Evolutionary conservation across 495 filamentous ascomycete genomes (phyloP), one percentile per base, ranked within the genome.

Genomic region (Extremus antarcticus): DNA sequence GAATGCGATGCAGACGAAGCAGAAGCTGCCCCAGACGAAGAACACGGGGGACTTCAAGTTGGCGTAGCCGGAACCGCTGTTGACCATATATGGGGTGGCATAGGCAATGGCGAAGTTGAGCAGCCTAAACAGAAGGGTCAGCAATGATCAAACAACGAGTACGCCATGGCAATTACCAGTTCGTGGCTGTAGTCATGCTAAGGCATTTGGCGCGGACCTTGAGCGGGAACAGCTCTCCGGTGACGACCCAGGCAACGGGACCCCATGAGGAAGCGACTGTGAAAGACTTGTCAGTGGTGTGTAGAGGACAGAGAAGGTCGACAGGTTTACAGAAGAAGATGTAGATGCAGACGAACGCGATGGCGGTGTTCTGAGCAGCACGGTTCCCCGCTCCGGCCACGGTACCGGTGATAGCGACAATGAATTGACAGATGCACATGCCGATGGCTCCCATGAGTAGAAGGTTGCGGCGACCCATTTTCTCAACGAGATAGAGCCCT

Each of bases 341-440:
- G 77, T 88, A 90, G 73, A 90, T 82, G 66, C 82, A 83, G 55
- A 87, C 82, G 69, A 89, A 89, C 25, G 86, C 78, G 39, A 89
- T 83, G 77, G 66, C 74, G 8, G 77, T 71, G 22, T 68, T 66
- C 52, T 77, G 73, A 3, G 74, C 74, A 19, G 57, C 50, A 7
- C 60, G 50, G 56, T 81, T 73, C 39, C 57, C 62, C 10, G 61
- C 53, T 3, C 74, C 74, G 2, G 72, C 67, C 8, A 71, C 77
- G 0, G 83, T 85, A 51, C 83, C 82, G 23, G 80, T 71, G n/a
- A 77, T 74, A 9, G 76, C 74, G 24, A 85, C 80, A 53, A 85
- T 81, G 64, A 80, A 82, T 68, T 84, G 80, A 66, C 75, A 84
- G 25, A 83, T 65, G 48, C 72, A 67, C 86, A 88, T 88, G n/a